A percentile compares a stretch with the other conserved stretches of the same genome.
These are phyloP conservation scores for Fraxinus floribunda DNA, from an alignment of 305 asterid species.

Conservation along the genomic window DNA sequence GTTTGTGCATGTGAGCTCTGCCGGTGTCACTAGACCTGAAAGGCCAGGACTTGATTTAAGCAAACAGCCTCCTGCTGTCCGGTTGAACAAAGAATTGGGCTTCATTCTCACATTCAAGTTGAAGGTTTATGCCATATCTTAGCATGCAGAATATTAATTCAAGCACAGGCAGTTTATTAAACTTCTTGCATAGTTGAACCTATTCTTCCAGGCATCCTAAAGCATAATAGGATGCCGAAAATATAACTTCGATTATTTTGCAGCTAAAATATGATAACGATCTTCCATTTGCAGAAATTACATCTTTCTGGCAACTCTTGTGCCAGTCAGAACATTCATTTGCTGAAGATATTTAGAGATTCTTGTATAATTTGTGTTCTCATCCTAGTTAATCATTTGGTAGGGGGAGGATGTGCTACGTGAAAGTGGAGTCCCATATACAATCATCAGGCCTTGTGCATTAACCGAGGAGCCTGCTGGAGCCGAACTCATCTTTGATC, in stretches of 20 bases:
- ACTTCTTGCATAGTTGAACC: background rate
- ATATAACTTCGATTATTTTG: background rate
- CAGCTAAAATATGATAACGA: background rate
- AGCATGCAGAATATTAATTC: constrained; percentile 3
- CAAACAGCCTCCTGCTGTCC: constrained; percentile 98
- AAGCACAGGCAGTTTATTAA: background rate
- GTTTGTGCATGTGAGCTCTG: constrained; percentile 91
- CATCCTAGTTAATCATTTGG: background rate
- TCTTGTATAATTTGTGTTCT: background rate
- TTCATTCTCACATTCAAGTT: constrained; percentile 91
- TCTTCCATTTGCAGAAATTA: background rate
- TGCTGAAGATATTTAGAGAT: background rate
- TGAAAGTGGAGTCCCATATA: constrained; percentile 77
- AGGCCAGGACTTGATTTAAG: constrained; percentile 94
- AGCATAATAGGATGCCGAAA: background rate
- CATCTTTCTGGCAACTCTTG: background rate
- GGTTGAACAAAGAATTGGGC: constrained; percentile 83
- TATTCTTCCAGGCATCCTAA: background rate
- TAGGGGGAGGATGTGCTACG: constrained; percentile 91
- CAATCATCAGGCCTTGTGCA: constrained; percentile 90
- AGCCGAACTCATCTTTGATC: constrained; percentile 88
- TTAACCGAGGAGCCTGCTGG: constrained; percentile 97
- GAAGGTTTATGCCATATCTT: constrained; percentile 48
- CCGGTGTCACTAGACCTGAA: constrained; percentile 96
- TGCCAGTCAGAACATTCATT: background rate